Base-by-base conservation (phyloP, 495 filamentous ascomycete species). In the Parachaetomium inaequale region DNA sequence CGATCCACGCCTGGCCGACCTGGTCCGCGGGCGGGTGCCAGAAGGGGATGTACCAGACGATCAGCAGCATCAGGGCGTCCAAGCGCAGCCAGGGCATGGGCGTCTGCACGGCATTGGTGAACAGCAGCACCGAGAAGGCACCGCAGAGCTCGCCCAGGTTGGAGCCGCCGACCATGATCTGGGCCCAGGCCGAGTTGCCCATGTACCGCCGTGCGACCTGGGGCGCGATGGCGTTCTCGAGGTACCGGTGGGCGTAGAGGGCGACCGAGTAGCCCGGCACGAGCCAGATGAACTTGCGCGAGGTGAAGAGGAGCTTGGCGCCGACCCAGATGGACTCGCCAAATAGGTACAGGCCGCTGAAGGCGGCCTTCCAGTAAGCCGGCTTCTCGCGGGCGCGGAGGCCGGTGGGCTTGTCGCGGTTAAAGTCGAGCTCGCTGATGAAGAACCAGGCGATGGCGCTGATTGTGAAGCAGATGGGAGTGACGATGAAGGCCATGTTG, bases 61-160 rank as follows among this genome's bases (percentile, higher is more conserved):
- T 69, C 40, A 75, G 29, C 45, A 77, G 45, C 58, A 79, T 60
- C 15, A 78, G 34, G 3, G 76, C 71, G 34, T 80, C 77, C 14
- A 79, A 36, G 0, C 78, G 67, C 36, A 80, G 52, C 78, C 78
- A 79, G 2, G 77, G 76, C 28, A 80, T 74, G 14, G 78, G 78
- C 28, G 76, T 79, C 19, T 72, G 70, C 28, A 79, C 66, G 15
- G 68, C 53, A 42, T 76, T 74, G 15, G 72, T 75, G 55, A 78
- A 70, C n/a, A 80, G 66, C 52, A 77, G 70, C 11, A 80, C 77
- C 19, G 66, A 66, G n/a, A 77, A 49, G 2, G 78, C 77, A 11
- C 78, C 77, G 1, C 78, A 65, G 8, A 79, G 69, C 55, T 80
- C 77, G 17, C 78, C 78, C 7, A 78, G 57, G 57, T 80, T 80